Evolutionary conservation across 1,284 basidiomycete genomes (phyloP).

Genomic region (Malassezia sp.): DNA sequence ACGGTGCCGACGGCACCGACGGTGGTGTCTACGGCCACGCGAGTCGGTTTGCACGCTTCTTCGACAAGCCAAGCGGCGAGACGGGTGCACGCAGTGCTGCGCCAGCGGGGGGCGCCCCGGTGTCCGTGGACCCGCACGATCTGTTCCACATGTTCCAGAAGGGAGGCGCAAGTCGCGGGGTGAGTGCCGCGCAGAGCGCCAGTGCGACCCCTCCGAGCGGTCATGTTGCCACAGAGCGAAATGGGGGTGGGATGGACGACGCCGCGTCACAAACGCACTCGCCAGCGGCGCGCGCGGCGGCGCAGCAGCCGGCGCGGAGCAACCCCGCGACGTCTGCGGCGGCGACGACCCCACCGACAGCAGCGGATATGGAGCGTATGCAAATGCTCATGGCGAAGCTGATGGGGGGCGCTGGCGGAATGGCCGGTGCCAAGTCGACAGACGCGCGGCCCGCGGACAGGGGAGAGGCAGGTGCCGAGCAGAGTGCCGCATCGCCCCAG

Average conservation of each 20-base stretch:
- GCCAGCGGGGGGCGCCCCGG: neutral
- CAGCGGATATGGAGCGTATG: conserved; percentile 42
- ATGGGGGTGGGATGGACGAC: too few relatives aligned
- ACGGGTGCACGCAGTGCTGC: conserved; percentile 2
- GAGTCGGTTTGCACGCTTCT: conserved; percentile 45
- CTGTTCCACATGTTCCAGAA: conserved; percentile 11
- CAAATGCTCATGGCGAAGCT: conserved; percentile 46
- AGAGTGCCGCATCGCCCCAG: too few relatives aligned
- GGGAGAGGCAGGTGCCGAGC: too few relatives aligned
- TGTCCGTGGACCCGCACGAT: conserved; percentile 5
- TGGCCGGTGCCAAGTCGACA: too few relatives aligned
- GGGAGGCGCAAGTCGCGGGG: conserved; percentile 5
- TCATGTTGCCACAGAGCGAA: too few relatives aligned
- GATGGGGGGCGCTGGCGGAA: conserved; percentile 16
- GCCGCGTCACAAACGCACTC: too few relatives aligned
- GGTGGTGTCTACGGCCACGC: conserved; percentile 30
- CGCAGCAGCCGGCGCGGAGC: conserved; percentile 7
- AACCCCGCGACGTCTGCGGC: conserved; percentile 18
- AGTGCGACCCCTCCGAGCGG: too few relatives aligned
- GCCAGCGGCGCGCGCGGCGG: neutral
- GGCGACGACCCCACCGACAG: conserved; percentile 17
- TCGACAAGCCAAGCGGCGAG: conserved; percentile 29
- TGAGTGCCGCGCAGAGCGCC: neutral
- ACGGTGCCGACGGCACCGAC: conserved; percentile 6
- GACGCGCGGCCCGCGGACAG: too few relatives aligned